Conservation (phyloP, 73 alveolate species). For the Tetrahymena thermophila region DNA sequence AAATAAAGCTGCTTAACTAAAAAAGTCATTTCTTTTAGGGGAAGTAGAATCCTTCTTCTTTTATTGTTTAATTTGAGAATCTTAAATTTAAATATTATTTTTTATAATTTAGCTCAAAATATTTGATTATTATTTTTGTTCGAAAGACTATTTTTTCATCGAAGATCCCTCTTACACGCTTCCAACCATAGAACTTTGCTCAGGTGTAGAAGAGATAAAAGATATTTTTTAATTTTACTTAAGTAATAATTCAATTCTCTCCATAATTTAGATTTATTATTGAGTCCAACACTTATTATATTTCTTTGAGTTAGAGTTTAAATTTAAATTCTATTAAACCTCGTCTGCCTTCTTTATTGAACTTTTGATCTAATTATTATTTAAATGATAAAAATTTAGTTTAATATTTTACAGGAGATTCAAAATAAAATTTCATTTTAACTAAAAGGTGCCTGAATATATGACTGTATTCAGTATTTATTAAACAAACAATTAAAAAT, state of each 20-base stretch:
- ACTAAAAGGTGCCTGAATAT: no score
- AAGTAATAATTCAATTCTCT: background rate
- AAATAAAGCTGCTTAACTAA: background rate
- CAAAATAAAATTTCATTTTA: no score
- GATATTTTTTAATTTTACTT: background rate
- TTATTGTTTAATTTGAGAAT: background rate
- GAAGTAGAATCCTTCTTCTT: background rate
- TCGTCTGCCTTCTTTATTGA: background rate
- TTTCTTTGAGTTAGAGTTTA: background rate
- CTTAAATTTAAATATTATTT: background rate
- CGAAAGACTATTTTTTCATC: background rate
- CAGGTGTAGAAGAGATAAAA: background rate
- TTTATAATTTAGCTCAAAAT: background rate
- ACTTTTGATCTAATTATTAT: background rate
- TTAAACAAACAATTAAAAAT: no score
- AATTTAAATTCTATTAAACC: background rate
- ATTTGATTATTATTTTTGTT: background rate
- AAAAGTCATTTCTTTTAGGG: background rate
- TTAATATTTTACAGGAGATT: no score
- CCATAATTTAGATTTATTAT: background rate
- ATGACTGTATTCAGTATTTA: no score
- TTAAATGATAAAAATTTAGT: no score
- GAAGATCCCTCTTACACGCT: background rate
- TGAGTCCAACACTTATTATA: background rate
- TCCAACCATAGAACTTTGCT: background rate